Base-by-base conservation (phyloP, 2,329 filamentous ascomycete species). In the Alternaria arbusti region DNA sequence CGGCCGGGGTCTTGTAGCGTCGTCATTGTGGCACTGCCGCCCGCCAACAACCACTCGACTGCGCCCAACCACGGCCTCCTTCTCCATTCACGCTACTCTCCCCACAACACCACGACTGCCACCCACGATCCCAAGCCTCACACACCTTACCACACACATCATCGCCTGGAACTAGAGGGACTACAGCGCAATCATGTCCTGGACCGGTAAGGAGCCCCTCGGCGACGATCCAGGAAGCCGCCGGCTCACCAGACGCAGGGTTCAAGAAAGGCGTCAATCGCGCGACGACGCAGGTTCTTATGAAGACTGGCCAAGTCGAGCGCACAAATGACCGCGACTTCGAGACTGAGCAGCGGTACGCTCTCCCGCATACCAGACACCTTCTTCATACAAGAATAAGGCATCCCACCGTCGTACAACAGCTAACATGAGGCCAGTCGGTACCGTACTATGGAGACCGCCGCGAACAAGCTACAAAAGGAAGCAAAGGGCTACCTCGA, bases 251-350 rank as follows among this genome's bases (percentile, higher is more conserved):
- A 23, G 26, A 26, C 66, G 36, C 76, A 91, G 91, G 91, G 70
- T 95, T 94, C 85, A 94, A 96, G 85, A 97, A 97, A 82, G 96
- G 96, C 89, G 94, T 98, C 85, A 95, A 96, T 86, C 93, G 96
- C 85, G 95, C 95, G 76, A 97, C 95, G 82, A 99, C 96, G 84
- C 94, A 97, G 90, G 95, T 98, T 67, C 97, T 99, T 93, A 98
- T 99, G 95, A 99, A 99, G 88, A 97, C 72, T 89, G 93, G 96
- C 64, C 96, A 98, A 85, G 96, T 99, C 74, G 96, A 99, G 83
- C 95, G 96, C 84, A 99, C 96, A 25, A 97, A 95, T 81, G 96
- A 99, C 84, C 93, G 96, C 72, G 96, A 98, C 81, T 99, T 98
- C 82, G 96, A 98, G 83, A 95, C 98, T 57, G 96, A 99, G 82